Evolutionary conservation across 352 stramenopile genomes (phyloP).

Genomic region (Globisporangium cederbergense): DNA sequence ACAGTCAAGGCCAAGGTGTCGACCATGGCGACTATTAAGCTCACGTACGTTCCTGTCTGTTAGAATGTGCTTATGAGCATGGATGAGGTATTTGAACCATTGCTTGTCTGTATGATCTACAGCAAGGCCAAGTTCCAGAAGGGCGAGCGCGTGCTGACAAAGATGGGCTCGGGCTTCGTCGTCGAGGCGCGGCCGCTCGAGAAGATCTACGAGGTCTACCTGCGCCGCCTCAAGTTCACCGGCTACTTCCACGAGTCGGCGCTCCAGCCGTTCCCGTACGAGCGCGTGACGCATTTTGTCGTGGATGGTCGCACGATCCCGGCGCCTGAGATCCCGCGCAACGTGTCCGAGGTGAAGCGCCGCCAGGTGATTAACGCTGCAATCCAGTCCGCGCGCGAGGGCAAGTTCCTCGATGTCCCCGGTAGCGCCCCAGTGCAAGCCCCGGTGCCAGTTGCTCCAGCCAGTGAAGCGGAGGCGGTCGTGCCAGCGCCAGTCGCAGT

Average conservation of each 20-base stretch:
- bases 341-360: conserved; percentile 63
- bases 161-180: conserved; percentile 79
- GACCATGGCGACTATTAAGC: conserved; percentile 68
- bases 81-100: background rate
- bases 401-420: conserved; percentile 13
- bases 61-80: background rate
- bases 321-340: conserved; percentile 61
- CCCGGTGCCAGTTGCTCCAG: background rate
- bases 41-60: conserved; percentile 39
- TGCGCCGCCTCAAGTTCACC: conserved; percentile 66
- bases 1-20: conserved; percentile 68
- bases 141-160: conserved; percentile 72
- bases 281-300: conserved; percentile 83
- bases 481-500: conserved; percentile 9
- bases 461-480: background rate
- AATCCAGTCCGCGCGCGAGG: conserved; percentile 57
- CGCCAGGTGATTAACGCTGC: conserved; percentile 64
- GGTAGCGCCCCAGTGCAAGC: background rate
- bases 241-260: conserved; percentile 75
- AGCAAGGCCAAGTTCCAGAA: conserved; percentile 71
- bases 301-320: conserved; percentile 70
- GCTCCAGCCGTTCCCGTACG: conserved; percentile 72
- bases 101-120: conserved; percentile 8
- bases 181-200: conserved; percentile 50
- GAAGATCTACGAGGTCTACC: conserved; percentile 75